Evolutionary conservation across 805 yeast species (phyloP).

Genomic region (Starmerella stellata): DNA sequence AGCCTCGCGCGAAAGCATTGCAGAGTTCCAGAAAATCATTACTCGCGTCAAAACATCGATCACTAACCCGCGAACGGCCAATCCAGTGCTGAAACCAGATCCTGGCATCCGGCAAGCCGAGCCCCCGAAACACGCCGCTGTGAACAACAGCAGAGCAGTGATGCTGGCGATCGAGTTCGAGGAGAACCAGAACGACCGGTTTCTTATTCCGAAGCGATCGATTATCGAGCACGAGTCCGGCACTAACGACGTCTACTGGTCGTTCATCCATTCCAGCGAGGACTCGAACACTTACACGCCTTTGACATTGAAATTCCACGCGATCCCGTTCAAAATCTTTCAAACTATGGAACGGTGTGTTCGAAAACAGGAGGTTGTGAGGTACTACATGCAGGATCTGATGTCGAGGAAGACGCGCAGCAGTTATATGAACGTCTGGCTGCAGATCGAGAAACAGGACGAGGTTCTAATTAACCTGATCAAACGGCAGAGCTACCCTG

Average conservation of each 20-base stretch:
- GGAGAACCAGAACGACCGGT: slow-evolving; percentile 63
- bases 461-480: slow-evolving; percentile 18
- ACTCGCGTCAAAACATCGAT: slow-evolving; percentile 41
- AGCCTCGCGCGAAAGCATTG: slow-evolving; percentile 54
- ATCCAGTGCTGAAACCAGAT: too few species aligned
- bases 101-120: neutral
- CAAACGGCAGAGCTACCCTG: slow-evolving; percentile 12
- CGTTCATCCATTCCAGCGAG: slow-evolving; percentile 20
- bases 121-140: slow-evolving; percentile 36
- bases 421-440: slow-evolving; percentile 57
- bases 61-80: slow-evolving; percentile 8
- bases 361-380: slow-evolving; percentile 37
- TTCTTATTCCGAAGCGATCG: slow-evolving; percentile 55
- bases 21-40: slow-evolving; percentile 64
- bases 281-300: slow-evolving; percentile 30
- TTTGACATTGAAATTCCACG: slow-evolving; percentile 43
- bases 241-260: slow-evolving; percentile 24
- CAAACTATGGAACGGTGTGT: slow-evolving; percentile 54
- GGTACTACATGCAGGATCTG: slow-evolving; percentile 41
- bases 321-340: slow-evolving; percentile 47
- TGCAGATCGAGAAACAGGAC: slow-evolving; percentile 34
- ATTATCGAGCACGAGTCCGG: slow-evolving; percentile 36
- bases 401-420: slow-evolving; percentile 42
- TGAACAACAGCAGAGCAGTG: slow-evolving; percentile 8
- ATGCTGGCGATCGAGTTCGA: slow-evolving; percentile 68